Percentiles rank a stretch among this genome's conserved stretches.
Evolutionary conservation across 371 early-diverging fungal genomes (phyloP).

Genomic region (Rhizopus stolonifer): DNA sequence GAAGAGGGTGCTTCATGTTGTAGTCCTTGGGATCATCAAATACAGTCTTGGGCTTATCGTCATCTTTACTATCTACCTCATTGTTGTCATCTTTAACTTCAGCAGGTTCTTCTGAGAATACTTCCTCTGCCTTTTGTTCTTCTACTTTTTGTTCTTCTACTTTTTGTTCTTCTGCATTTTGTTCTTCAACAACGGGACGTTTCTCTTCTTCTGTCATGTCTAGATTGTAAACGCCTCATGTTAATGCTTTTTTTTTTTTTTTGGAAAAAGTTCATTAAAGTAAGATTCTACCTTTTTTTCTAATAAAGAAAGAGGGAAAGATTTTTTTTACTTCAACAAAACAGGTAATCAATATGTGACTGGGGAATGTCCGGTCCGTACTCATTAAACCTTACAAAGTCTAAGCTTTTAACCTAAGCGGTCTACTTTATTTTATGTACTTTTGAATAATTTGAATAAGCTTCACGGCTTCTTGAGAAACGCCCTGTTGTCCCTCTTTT

Average conservation of each 20-base stretch:
- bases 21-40: constrained; percentile 66
- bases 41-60: constrained; percentile 64
- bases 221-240: neutral
- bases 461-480: neutral
- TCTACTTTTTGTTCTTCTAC: constrained; percentile 6
- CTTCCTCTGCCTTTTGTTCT: neutral
- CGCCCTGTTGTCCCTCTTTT: constrained; percentile 30
- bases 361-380: neutral
- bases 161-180: constrained; percentile 13
- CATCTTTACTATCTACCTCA: neutral
- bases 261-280: constrained; percentile 1
- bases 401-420: too few relatives aligned
- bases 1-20: constrained; percentile 87
- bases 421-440: neutral
- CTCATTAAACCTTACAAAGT: neutral
- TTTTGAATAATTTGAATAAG: neutral
- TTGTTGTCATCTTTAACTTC: neutral
- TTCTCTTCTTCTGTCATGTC: constrained; percentile 27
- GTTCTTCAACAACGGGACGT: constrained; percentile 17
- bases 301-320: neutral
- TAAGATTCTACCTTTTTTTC: neutral
- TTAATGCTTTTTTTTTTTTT: neutral
- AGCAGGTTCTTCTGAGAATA: neutral
- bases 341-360: neutral
- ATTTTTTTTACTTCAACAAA: neutral